These are phyloP conservation scores for Rhizophora apiculata DNA, from an alignment of 345 rosid genomes.

Conservation along the genomic window DNA sequence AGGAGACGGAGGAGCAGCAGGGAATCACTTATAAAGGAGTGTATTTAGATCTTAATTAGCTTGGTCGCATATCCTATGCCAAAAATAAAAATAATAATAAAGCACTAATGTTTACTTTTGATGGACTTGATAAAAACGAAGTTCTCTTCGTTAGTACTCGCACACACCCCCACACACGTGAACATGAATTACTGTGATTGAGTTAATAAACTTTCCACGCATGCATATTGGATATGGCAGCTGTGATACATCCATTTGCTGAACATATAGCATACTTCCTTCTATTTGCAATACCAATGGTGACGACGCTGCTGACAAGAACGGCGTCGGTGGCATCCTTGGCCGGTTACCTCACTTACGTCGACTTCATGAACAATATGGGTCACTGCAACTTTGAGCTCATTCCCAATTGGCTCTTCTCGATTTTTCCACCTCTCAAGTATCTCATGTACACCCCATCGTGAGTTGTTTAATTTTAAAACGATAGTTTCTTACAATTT, in stretches of 20 bases:
- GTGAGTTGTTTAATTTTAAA: constrained; percentile 30
- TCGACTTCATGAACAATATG: constrained; percentile 79
- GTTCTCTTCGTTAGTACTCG: too few relatives aligned
- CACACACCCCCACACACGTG: too few relatives aligned
- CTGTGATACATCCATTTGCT: constrained; percentile 81
- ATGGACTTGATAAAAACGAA: too few relatives aligned
- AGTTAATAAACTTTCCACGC: too few relatives aligned
- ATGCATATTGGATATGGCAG: constrained; percentile 33
- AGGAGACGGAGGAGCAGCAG: too few relatives aligned
- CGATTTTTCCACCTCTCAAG: constrained; percentile 64
- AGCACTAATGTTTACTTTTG: too few relatives aligned
- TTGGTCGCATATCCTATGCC: too few relatives aligned
- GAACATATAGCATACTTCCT: constrained; percentile 52
- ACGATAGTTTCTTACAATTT: neutral
- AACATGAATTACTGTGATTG: too few relatives aligned
- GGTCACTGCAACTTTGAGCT: constrained; percentile 90
- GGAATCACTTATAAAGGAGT: too few relatives aligned
- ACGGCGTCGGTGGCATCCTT: constrained; percentile 27
- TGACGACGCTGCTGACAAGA: constrained; percentile 24
- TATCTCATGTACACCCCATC: constrained; percentile 69
- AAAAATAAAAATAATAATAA: too few relatives aligned
- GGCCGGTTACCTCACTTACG: constrained; percentile 36
- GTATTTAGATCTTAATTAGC: too few relatives aligned
- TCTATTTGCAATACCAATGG: constrained; percentile 47
- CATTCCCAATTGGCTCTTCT: constrained; percentile 52